Base-by-base conservation (phyloP, 139 green algal genomes). In the Tetraselmis striata region DNA sequence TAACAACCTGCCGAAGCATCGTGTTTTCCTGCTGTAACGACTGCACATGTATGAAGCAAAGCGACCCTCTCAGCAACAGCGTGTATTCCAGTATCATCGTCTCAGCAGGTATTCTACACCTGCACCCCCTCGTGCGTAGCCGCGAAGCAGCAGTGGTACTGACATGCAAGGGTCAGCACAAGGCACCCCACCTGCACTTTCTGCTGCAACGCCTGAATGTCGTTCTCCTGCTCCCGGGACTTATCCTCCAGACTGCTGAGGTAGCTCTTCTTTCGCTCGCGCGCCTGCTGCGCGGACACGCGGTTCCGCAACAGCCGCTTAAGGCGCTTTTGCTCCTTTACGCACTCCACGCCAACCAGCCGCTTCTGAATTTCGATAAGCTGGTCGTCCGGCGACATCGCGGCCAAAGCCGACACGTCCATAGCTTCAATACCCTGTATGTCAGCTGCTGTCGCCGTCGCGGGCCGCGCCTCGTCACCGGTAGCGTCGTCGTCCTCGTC, bases 211-310 rank as follows among this genome's bases (percentile, higher is more conserved):
- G 5, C 11, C 45, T 67, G 45, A 67, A 75, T 79, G 1, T 83
- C 59, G 2, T 30, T 59, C 28, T 31, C 32, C 11, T 77, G 80
- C 45, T 67, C 45, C 45, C 24, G 29, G 30, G 28, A 32, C 79
- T 90, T 88, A 0, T 89, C 84, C 90, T 97, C 93, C 77, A 97
- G 81, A 25, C 82, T 84, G 1, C 30, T 82, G 0, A 97, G 83
- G 79, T 96, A 95, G 26, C 81, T 82, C 85, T 96, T 96, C 87
- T 96, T 96, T 74, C 94, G 87, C 88, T 97, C 94, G 0, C 94
- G 83, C 0, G 94, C 94, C 80, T 96, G 94, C 90, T 97, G 94
- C 1, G 94, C 94, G 1, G 90, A 94, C 29, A 97, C 93, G 11
- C 94, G 87, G 86, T 97, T 97, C 23, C 94, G 87, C 25, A 97